These are phyloP conservation scores for Malus hybrid DNA, from an alignment of 331 rosid species.

Conservation along the genomic window DNA sequence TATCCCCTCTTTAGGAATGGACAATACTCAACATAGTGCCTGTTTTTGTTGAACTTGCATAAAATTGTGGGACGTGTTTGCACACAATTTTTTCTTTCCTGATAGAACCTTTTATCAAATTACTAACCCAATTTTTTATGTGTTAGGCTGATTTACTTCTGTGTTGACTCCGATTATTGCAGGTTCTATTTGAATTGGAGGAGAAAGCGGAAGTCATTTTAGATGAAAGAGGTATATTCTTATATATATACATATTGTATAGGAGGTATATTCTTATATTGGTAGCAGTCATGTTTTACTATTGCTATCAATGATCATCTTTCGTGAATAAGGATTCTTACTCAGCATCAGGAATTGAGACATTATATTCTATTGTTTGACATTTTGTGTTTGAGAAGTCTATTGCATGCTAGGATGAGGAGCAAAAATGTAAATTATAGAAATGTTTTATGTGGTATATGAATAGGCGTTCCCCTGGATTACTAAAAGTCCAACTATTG, in stretches of 20 bases:
- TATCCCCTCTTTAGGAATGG: too few relatives aligned
- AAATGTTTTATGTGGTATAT: background rate
- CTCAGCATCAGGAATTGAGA: background rate
- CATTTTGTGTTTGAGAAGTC: background rate
- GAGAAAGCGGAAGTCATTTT: conserved; percentile 78
- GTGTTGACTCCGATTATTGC: conserved; percentile 9
- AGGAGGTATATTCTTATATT: background rate
- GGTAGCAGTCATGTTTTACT: background rate
- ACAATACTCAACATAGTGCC: too few relatives aligned
- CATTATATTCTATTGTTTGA: background rate
- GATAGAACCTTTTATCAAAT: background rate
- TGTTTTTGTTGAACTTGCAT: too few relatives aligned
- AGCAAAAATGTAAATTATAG: background rate
- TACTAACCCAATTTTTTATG: background rate
- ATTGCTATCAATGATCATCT: background rate
- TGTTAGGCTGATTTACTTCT: background rate
- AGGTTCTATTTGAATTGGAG: conserved; percentile 82
- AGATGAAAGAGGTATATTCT: conserved; percentile 71
- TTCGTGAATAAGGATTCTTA: background rate
- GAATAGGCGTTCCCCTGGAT: background rate
- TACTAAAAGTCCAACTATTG: background rate
- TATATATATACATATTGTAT: background rate
- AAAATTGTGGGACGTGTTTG: too few relatives aligned
- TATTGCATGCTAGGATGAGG: background rate
- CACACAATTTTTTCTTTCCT: background rate